Evolutionary conservation across 2,329 filamentous ascomycete species (phyloP).

Genomic region (Parascedosporium putredinis): DNA sequence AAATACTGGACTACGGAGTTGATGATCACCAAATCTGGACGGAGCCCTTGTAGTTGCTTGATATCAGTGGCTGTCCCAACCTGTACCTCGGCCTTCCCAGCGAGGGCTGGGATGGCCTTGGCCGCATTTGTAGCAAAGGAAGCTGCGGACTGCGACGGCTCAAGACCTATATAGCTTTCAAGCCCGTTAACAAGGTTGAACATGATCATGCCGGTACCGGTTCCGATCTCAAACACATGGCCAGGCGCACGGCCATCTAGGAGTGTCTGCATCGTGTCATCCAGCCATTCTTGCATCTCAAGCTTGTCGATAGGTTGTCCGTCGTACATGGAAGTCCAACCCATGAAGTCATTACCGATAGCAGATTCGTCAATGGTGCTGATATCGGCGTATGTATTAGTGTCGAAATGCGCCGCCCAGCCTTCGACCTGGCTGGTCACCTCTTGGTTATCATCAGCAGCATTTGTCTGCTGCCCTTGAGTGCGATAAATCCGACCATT

Average conservation of each 20-base stretch:
- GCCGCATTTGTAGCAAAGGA: constrained; percentile 13
- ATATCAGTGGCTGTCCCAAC: background rate
- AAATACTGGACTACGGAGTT: constrained; percentile 21
- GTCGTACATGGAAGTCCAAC: constrained; percentile 23
- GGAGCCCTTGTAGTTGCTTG: constrained; percentile 9
- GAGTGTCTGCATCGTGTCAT: constrained; percentile 18
- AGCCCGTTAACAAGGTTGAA: constrained; percentile 17
- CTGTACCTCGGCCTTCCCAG: constrained; percentile 8
- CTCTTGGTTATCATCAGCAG: too few species aligned
- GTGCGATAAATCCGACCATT: background rate
- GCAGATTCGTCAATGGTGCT: background rate
- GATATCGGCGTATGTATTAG: background rate
- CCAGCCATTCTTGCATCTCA: constrained; percentile 23
- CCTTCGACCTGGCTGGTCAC: background rate
- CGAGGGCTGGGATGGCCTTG: constrained; percentile 9
- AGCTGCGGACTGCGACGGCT: constrained; percentile 15
- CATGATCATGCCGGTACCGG: constrained; percentile 21
- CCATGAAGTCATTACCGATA: constrained; percentile 13
- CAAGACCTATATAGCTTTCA: constrained; percentile 18
- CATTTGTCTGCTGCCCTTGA: too few species aligned
- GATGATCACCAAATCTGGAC: constrained; percentile 14
- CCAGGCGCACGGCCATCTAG: constrained; percentile 9
- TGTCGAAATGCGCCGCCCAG: background rate
- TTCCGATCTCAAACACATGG: constrained; percentile 20
- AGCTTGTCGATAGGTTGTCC: constrained; percentile 16